Evolutionary conservation across 345 rosid species (phyloP).

Genomic region (Pistacia vera): DNA sequence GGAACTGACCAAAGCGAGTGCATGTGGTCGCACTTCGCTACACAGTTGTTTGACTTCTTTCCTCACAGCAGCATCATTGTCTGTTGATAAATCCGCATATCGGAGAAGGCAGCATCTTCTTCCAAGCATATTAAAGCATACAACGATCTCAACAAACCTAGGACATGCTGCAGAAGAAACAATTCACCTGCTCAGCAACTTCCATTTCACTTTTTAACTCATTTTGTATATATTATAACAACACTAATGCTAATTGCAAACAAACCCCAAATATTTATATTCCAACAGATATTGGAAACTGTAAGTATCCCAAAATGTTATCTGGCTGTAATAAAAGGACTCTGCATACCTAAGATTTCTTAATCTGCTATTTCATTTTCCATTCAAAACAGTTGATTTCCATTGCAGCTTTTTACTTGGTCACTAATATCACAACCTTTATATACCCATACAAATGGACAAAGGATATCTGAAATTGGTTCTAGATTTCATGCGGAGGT

Average conservation of each 20-base stretch:
- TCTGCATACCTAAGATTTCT: background rate
- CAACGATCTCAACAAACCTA: conserved; percentile 65
- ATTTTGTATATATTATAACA: background rate
- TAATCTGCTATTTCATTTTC: background rate
- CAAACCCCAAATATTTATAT: background rate
- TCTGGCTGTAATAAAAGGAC: background rate
- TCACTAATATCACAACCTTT: background rate
- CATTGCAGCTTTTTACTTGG: background rate
- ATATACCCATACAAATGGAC: background rate
- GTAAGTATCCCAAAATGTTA: background rate
- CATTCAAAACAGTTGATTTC: background rate
- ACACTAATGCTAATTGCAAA: background rate
- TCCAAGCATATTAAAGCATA: conserved; percentile 68
- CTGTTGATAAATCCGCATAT: conserved; percentile 66
- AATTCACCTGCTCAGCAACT: background rate
- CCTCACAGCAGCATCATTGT: conserved; percentile 61
- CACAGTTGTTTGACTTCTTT: conserved; percentile 71
- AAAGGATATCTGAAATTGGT: background rate
- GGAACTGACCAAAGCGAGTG: conserved; percentile 73
- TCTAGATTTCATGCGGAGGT: background rate
- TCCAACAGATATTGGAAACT: background rate
- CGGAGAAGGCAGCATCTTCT: conserved; percentile 80
- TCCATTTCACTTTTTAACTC: background rate
- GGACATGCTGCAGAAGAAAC: conserved; percentile 47
- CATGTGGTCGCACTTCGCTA: conserved; percentile 76